A percentile compares a stretch with the other conserved stretches of the same genome.
Evolutionary conservation across 2,329 filamentous ascomycete species (phyloP).

Genomic region (Fusarium cicatricum): DNA sequence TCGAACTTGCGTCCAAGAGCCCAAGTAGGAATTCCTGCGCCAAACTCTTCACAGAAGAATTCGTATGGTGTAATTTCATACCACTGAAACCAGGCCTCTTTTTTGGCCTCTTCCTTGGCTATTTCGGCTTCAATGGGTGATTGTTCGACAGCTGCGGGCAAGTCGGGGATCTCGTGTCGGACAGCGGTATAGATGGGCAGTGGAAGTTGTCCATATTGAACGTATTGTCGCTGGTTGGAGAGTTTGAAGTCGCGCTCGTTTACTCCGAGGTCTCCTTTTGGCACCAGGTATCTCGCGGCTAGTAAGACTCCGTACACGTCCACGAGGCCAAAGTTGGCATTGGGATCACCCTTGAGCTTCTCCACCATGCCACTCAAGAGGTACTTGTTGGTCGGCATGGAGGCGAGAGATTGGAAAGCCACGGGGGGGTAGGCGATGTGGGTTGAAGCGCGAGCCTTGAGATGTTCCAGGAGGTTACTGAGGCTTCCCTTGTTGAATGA

Average conservation of each 20-base stretch:
- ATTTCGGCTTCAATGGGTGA: constrained; percentile 41
- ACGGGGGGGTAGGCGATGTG: constrained; percentile 94
- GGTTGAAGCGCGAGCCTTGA: constrained; percentile 83
- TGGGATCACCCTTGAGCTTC: constrained; percentile 78
- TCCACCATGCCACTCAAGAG: constrained; percentile 89
- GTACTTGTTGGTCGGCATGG: constrained; percentile 91
- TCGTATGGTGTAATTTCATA: constrained; percentile 96
- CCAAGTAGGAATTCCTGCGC: constrained; percentile 94
- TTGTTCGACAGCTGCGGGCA: constrained; percentile 49
- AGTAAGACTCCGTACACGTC: constrained; percentile 91
- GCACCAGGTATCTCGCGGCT: constrained; percentile 84
- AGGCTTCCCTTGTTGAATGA: constrained; percentile 76
- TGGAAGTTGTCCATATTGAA: constrained; percentile 81
- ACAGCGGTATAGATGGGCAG: constrained; percentile 96
- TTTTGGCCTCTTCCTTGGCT: constrained; percentile 57
- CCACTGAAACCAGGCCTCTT: constrained; percentile 96
- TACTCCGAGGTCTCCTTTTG: constrained; percentile 76
- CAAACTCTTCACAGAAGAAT: constrained; percentile 92
- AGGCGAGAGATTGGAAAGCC: constrained; percentile 81
- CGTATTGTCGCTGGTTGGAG: constrained; percentile 81
- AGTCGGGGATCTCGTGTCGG: constrained; percentile 87
- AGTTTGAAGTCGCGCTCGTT: constrained; percentile 85
- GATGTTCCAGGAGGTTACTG: constrained; percentile 76
- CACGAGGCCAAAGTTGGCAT: constrained; percentile 85
- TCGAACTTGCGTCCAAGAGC: constrained; percentile 86